phyloP scores from a whole-genome alignment of 1,284 basidiomycete species.

The Phylloporus gajari region DNA sequence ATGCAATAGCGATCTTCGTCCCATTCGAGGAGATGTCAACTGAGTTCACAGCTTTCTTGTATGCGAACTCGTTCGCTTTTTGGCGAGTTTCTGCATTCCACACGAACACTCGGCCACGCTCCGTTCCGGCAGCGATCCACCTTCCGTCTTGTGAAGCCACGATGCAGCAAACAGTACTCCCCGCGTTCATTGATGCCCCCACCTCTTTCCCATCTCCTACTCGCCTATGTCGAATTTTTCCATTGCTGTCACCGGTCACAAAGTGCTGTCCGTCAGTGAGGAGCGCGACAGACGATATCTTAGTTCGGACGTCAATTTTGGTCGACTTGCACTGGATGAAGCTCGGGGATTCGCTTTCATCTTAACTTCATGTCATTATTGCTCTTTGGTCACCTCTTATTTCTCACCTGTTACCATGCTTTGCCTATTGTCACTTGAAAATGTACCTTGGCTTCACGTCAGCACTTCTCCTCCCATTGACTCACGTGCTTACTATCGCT shows the following conservation, averaged over 20 bases:
- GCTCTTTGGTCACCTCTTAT: background rate
- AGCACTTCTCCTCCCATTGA: background rate
- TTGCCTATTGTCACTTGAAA: background rate
- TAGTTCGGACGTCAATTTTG: background rate
- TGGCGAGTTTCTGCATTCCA: background rate
- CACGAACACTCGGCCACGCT: background rate
- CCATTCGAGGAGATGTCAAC: background rate
- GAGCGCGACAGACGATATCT: no score
- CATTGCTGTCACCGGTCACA: no score
- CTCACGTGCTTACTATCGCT: no score
- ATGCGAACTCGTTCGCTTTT: background rate
- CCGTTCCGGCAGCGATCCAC: no score
- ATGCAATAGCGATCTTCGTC: background rate
- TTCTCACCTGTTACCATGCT: background rate
- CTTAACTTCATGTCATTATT: background rate
- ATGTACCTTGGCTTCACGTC: background rate
- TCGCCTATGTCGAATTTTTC: no score
- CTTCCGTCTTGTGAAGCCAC: no score
- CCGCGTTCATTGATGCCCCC: no score
- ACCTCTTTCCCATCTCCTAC: no score
- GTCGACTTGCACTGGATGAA: no score
- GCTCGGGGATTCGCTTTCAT: background rate
- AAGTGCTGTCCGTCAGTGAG: no score
- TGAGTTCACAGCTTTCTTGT: background rate
- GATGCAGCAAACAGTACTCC: no score